Conservation (phyloP, 1,284 basidiomycete species). For the Ustilago trichophora region DNA sequence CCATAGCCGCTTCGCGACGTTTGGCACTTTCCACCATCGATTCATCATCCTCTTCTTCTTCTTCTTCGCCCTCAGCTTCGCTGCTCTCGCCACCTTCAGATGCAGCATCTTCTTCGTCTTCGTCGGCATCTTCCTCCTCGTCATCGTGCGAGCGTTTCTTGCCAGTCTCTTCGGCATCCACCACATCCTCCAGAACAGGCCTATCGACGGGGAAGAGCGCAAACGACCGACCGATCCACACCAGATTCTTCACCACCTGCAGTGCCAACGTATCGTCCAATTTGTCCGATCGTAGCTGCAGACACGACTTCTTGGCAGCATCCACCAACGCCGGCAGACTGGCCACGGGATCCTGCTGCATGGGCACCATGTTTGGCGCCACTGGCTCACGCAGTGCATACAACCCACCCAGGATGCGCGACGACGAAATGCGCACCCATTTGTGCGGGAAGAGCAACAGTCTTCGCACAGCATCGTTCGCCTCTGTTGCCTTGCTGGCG, state of each 20-base stretch:
- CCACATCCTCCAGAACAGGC: constrained; percentile 5
- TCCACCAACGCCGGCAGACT: constrained; percentile 74
- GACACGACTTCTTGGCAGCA: constrained; percentile 78
- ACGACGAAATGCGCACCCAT: constrained; percentile 88
- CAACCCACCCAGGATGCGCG: constrained; percentile 78
- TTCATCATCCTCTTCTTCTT: constrained; percentile 39
- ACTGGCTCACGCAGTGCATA: constrained; percentile 68
- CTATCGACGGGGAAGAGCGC: constrained; percentile 42
- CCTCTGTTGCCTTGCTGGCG: constrained; percentile 1
- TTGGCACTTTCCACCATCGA: constrained; percentile 33
- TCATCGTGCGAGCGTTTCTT: constrained; percentile 53
- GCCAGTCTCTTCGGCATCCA: neutral
- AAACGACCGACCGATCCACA: constrained; percentile 79
- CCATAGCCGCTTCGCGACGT: constrained; percentile 48
- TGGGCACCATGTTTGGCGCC: constrained; percentile 27
- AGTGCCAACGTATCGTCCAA: constrained; percentile 80
- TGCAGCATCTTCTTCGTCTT: no score
- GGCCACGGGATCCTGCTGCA: constrained; percentile 68
- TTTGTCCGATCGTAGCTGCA: constrained; percentile 83
- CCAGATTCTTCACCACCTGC: constrained; percentile 92
- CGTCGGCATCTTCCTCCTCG: constrained; percentile 7
- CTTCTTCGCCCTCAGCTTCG: no score
- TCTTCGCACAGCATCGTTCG: constrained; percentile 71
- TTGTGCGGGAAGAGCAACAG: constrained; percentile 89
- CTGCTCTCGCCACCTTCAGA: constrained; percentile 14